Percentiles rank a stretch among this genome's conserved stretches.
These are phyloP conservation scores for Russula ochroleuca DNA, from an alignment of 768 basidiomycete species.

Conservation along the genomic window DNA sequence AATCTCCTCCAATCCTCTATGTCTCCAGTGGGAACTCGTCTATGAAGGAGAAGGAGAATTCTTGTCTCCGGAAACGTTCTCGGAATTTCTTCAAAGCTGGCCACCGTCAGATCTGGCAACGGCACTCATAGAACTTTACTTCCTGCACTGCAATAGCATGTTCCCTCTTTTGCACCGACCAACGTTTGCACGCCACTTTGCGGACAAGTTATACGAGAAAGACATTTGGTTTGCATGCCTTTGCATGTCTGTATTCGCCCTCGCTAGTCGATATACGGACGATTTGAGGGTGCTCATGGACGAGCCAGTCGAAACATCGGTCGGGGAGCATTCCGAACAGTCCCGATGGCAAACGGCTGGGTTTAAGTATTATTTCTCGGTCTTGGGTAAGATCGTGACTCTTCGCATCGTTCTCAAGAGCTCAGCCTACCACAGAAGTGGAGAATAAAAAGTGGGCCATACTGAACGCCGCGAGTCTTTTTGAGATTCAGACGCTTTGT, in stretches of 20 bases:
- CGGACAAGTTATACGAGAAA: constrained; percentile 49
- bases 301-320: constrained; percentile 32
- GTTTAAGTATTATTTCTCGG: constrained; percentile 55
- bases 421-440: constrained; percentile 40
- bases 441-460: constrained; percentile 48
- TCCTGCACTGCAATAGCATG: constrained; percentile 52
- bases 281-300: constrained; percentile 31
- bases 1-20: constrained; percentile 1
- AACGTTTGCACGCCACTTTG: constrained; percentile 62
- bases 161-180: constrained; percentile 69
- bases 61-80: constrained; percentile 33
- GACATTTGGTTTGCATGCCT: constrained; percentile 35
- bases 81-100: constrained; percentile 41
- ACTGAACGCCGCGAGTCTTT: constrained; percentile 53
- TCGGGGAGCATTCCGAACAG: constrained; percentile 32
- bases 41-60: constrained; percentile 49
- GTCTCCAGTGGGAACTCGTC: constrained; percentile 52
- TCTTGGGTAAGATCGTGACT: constrained; percentile 41
- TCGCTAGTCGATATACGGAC: constrained; percentile 32
- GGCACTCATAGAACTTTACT: constrained; percentile 63
- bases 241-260: constrained; percentile 33
- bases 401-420: constrained; percentile 5
- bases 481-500: constrained; percentile 58
- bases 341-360: constrained; percentile 53
- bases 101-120: constrained; percentile 61